Base-by-base conservation (phyloP, 306 rosid species). In the Prunus mume region DNA sequence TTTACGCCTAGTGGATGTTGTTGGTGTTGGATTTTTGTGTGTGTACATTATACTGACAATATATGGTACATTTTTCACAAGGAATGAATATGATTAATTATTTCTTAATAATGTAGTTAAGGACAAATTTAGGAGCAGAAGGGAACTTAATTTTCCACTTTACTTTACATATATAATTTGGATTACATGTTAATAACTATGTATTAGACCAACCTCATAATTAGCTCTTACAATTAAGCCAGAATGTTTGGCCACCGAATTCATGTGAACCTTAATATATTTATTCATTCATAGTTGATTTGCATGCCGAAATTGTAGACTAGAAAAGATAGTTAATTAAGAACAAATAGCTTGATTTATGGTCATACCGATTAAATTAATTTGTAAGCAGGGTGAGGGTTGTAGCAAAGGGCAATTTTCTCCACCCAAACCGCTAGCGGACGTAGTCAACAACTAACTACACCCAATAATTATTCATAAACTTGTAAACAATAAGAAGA, bases 11-110 rank as follows among this genome's bases (percentile, higher is more conserved):
- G 43, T 4, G 71, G 30, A 11, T n/a, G 38, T 30, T 30, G 74
- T 51, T 17, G 27, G 9, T 57, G n/a, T 32, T 65, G 11, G 43
- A 49, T 56, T 30, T 32, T 32, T 32, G 5, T 32, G 20, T 69
- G 57, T 76, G 66, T 55, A 47, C 71, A 65, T 62, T 56, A 57
- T 57, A 8, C 61, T 55, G 27, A 8, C 3, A 19, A 19, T n/a
- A 14, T 20, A 38, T 52, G 67, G 18, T 71, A 28, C 66, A 55
- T 71, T 71, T 71, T 60, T 71, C 65, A 20, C 54, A 20, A 34
- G 14, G 22, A 41, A 67, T 17, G 14, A 27, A 14, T 8, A 19
- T 65, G 6, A 34, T 19, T 65, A 9, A 56, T 58, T 25, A 41
- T 19, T 72, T 55, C 24, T 34, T 34, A 34, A 34, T 34, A 34